Evolutionary conservation across 2,329 filamentous ascomycete species (phyloP).

Genomic region (Cladosporium austrohemisphaericum): DNA sequence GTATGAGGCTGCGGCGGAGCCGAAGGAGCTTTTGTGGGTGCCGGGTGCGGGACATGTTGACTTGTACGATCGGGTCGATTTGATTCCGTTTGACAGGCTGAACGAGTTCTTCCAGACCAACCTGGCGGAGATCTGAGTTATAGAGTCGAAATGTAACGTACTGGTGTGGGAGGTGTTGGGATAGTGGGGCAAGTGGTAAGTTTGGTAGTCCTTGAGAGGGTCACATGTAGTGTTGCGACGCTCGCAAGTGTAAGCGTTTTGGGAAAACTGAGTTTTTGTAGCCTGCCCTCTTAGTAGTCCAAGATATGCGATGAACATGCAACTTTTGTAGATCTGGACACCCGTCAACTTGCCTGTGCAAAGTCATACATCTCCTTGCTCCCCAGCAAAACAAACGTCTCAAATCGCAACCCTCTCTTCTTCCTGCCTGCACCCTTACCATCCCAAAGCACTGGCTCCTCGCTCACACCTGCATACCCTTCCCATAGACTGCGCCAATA

Average conservation of each 20-base stretch:
- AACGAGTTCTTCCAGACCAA: slow-evolving; percentile 2
- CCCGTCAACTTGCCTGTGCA: not conserved
- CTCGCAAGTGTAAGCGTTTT: no score
- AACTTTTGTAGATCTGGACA: not conserved
- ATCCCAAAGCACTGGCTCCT: slow-evolving; percentile 18
- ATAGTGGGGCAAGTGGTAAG: no score
- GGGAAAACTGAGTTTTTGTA: no score
- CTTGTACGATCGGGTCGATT: slow-evolving; percentile 14
- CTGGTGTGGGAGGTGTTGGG: no score
- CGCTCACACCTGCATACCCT: slow-evolving; percentile 19
- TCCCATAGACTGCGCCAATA: slow-evolving; percentile 27
- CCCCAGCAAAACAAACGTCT: slow-evolving; percentile 21
- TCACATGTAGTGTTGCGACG: no score
- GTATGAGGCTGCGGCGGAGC: slow-evolving; percentile 14
- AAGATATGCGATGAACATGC: not conserved
- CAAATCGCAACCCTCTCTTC: slow-evolving; percentile 21
- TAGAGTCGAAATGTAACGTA: no score
- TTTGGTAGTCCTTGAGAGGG: no score
- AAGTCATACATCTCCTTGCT: slow-evolving; percentile 23
- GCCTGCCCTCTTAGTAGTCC: no score
- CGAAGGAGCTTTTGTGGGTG: slow-evolving; percentile 14
- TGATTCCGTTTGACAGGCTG: slow-evolving; percentile 14
- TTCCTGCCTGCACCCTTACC: slow-evolving; percentile 5
- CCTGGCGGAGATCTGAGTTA: no score
- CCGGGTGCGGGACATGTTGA: slow-evolving; percentile 12